Base-by-base conservation (phyloP, 768 basidiomycete species). In the Kwoniella botswanensis region DNA sequence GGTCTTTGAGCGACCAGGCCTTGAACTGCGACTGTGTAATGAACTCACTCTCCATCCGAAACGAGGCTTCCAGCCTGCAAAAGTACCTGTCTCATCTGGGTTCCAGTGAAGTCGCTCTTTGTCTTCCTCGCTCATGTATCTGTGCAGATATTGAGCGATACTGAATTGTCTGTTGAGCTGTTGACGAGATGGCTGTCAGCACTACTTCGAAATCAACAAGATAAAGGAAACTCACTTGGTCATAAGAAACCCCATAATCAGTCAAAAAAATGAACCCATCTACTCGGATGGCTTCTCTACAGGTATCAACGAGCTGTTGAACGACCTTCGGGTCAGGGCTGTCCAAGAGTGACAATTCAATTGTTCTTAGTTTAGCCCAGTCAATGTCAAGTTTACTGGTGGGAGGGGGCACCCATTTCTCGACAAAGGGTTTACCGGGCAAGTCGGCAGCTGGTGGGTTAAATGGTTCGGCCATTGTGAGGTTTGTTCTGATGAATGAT, bases 201-300 rank as follows among this genome's bases (percentile, higher is more conserved):
- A 26, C 26, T 26, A 26, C 26, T 26, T 26, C 26, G 26, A 26
- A 26, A 26, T 26, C 26, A 11, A 46, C 17, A 17, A 46, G 11
- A 42, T 15, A 26, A 42, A 26, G 18, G 15, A 17, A 11, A 15
- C 44, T 56, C 41, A 69, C 68, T 22, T 69, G 59, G 11, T 69
- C 70, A 17, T 65, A 42, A 4, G 74, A 55, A 6, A 74, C 64
- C 18, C 74, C 74, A 53, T 68, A 68, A 44, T 71, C 63, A 11
- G 46, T 62, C 54, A 74, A 63, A 64, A 54, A 65, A 6, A 74
- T 13, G 64, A 74, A 74, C 15, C 74, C 74, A 59, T 74, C 74
- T 3, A 26, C 67, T 42, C 26, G 42, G 21, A 74, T 68, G 13
- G 70, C 70, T 53, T 60, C 52, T 62, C 68, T 71, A 21, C 62